Percentiles rank a stretch among this genome's conserved stretches.
Evolutionary conservation across 495 filamentous ascomycete genomes (phyloP).

Genomic region (Annulohypoxylon stygium): DNA sequence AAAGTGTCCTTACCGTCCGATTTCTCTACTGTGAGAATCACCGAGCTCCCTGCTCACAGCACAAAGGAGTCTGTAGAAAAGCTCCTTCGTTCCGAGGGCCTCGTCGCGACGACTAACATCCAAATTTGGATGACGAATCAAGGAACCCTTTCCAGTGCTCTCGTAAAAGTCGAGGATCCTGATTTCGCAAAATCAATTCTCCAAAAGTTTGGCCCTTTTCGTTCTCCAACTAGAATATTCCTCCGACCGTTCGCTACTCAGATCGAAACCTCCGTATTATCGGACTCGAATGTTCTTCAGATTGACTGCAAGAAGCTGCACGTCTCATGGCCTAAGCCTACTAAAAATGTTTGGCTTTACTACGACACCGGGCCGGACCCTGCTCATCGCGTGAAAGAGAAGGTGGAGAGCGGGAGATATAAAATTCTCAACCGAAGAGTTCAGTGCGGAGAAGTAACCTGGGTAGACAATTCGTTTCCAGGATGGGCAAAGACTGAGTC

Average conservation of each 20-base stretch:
- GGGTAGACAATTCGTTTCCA: too few relatives aligned
- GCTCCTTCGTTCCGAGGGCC: conserved; percentile 20
- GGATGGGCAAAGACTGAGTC: too few relatives aligned
- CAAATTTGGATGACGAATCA: conserved; percentile 11
- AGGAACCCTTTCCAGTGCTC: conserved; percentile 16
- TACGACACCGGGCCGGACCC: conserved; percentile 24
- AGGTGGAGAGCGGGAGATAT: conserved; percentile 35
- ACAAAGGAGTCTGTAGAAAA: conserved; percentile 25
- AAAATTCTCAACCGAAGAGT: conserved; percentile 23
- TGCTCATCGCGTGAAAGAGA: conserved; percentile 35
- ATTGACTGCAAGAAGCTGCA: conserved; percentile 52
- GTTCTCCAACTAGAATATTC: too few relatives aligned
- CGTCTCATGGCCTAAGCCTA: conserved; percentile 52
- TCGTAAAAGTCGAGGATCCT: conserved; percentile 47
- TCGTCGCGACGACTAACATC: not conserved
- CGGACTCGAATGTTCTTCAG: conserved; percentile 34
- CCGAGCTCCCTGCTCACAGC: conserved; percentile 39
- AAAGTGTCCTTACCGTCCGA: conserved; percentile 47
- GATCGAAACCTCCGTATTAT: conserved; percentile 33
- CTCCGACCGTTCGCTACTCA: conserved; percentile 22
- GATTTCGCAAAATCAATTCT: conserved; percentile 29
- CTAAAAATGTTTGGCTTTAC: conserved; percentile 48
- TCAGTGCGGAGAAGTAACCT: not conserved
- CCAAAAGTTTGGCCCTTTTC: not conserved
- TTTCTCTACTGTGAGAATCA: conserved; percentile 51